These are phyloP conservation scores for Edaphochlamys debaryana DNA, from an alignment of 139 green algal genomes.

Conservation along the genomic window DNA sequence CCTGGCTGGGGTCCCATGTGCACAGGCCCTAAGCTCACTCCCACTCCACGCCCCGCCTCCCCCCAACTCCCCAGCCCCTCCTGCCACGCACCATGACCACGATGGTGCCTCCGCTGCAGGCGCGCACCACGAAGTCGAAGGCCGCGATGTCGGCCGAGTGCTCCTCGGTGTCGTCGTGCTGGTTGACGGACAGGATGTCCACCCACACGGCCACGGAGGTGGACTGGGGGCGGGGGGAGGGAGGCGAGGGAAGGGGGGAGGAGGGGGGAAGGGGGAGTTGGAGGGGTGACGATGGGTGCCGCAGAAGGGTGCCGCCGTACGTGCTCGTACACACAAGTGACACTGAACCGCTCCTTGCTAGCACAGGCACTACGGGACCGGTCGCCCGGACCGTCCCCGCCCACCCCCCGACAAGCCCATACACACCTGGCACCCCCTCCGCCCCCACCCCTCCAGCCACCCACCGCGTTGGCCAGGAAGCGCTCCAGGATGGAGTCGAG, in stretches of 20 bases:
- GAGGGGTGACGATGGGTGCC: no score
- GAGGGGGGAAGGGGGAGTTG: no score
- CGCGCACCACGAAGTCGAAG: not conserved
- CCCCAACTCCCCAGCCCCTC: not conserved
- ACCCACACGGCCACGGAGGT: no score
- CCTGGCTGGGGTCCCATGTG: no score
- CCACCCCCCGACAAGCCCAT: no score
- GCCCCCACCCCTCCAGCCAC: conserved; percentile 61
- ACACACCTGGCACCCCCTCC: conserved; percentile 54
- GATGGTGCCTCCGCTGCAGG: conserved; percentile 20
- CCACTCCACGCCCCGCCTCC: not conserved
- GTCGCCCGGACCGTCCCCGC: no score
- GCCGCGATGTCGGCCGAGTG: not conserved
- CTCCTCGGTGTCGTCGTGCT: not conserved
- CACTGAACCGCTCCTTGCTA: no score
- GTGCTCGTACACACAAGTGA: no score
- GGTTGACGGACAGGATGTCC: not conserved
- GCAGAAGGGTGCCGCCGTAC: no score
- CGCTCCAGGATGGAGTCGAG: conserved; percentile 19
- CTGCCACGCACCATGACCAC: not conserved
- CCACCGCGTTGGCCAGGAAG: conserved; percentile 64
- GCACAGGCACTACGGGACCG: no score
- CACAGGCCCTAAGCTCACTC: not conserved
- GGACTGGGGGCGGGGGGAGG: no score
- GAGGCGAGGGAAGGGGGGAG: no score